Evolutionary conservation across 371 early-diverging fungal genomes (phyloP).

Genomic region (Rhizopus microsporus): DNA sequence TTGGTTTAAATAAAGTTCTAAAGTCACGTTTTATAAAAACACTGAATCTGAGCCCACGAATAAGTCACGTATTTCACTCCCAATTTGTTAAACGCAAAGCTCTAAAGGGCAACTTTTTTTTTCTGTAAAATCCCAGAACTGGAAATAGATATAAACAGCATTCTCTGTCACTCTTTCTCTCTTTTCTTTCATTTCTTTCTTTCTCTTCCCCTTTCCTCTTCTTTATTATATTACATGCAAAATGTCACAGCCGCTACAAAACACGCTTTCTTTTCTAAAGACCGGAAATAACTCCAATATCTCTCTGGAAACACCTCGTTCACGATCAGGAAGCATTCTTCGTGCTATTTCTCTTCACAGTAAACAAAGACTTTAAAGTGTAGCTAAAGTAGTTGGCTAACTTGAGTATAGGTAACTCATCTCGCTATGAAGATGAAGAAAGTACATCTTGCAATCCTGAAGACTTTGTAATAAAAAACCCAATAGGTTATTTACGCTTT

Average conservation of each 20-base stretch:
- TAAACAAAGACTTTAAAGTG: neutral
- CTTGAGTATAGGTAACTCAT: neutral
- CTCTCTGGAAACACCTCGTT: slow-evolving; percentile 11
- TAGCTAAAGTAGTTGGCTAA: neutral
- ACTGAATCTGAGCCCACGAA: no score
- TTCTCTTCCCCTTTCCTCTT: slow-evolving; percentile 2
- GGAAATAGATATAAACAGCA: no score
- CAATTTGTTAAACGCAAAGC: no score
- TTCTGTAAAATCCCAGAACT: no score
- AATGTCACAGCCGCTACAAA: slow-evolving; percentile 18
- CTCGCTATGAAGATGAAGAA: neutral
- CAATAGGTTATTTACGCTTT: slow-evolving; percentile 15
- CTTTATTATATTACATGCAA: neutral
- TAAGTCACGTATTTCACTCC: no score
- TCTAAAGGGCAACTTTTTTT: no score
- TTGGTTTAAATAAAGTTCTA: no score
- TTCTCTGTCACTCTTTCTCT: neutral
- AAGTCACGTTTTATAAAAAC: no score
- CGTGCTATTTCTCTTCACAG: slow-evolving; percentile 18
- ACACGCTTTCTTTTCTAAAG: slow-evolving; percentile 15
- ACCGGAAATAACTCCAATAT: slow-evolving; percentile 5
- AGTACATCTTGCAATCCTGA: slow-evolving; percentile 16
- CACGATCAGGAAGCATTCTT: slow-evolving; percentile 16
- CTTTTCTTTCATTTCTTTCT: neutral
- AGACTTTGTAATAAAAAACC: slow-evolving; percentile 34